Base-by-base conservation (phyloP, 768 basidiomycete species). In the Kwoniella sp. region DNA sequence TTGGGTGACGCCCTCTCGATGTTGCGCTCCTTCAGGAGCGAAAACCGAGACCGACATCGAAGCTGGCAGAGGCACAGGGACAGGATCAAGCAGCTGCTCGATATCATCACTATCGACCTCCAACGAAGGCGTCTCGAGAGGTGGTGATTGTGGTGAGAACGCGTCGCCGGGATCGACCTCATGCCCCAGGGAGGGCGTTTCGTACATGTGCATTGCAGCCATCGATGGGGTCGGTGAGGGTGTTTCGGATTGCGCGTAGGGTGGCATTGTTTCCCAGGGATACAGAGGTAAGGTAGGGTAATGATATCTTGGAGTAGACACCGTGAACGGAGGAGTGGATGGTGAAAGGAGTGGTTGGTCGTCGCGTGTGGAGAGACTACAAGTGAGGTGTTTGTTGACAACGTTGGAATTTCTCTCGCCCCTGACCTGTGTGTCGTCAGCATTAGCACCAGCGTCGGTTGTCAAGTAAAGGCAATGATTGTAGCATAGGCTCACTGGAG, bases 261-360 rank as follows among this genome's bases (percentile, higher is more conserved):
- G 61, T 47, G 61, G 20, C 61, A 63, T 63, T 15, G 29, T 60
- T 20, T n/a, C n/a, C n/a, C n/a, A n/a, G n/a, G n/a, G n/a, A n/a
- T n/a, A n/a, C n/a, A n/a, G n/a, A n/a, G n/a, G n/a, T n/a, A n/a
- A n/a, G n/a, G n/a, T n/a, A n/a, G n/a, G n/a, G n/a, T n/a, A n/a
- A n/a, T n/a, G n/a, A n/a, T n/a, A n/a, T n/a, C n/a, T n/a, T n/a
- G n/a, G n/a, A n/a, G n/a, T n/a, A n/a, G n/a, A n/a, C n/a, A n/a
- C n/a, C n/a, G n/a, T n/a, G n/a, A n/a, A n/a, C n/a, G n/a, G n/a
- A n/a, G n/a, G n/a, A 37, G 41, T 20, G 41, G 17, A 17, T 17
- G 41, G 15, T 45, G 41, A 45, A 45, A 45, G 41, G 41, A 20
- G 41, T n/a, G n/a, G n/a, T n/a, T n/a, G n/a, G n/a, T n/a, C n/a